Base-by-base conservation (phyloP, 305 asterid species). In the Petunia hybrid region DNA sequence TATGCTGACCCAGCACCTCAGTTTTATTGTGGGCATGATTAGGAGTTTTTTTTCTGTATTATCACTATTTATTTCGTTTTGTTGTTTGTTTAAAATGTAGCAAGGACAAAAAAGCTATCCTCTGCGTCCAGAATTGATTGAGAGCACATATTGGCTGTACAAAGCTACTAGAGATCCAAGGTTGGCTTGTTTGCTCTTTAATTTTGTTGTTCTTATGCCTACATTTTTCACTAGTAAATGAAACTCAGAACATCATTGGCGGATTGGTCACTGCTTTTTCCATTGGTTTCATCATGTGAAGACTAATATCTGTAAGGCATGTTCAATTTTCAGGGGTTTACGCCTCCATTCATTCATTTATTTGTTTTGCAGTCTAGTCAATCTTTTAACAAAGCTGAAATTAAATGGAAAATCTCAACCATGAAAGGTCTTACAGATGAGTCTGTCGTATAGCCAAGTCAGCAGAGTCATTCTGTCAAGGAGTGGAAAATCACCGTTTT, bases 91-190 rank as follows among this genome's bases (percentile, higher is more conserved):
- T 80, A 38, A 46, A 13, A 3, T 74, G 45, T 97, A 95, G 99
- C 98, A 88, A 87, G 99, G 99, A 77, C 99, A 95, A 87, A 95
- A 91, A 88, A 95, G 99, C 88, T 95, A 95, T 83, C 98, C 99
- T 5, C 85, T 95, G 77, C 98, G 99, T 80, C 99, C 99, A 1
- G 99, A 95, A 85, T 87, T 95, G 79, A 95, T 95, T 59, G 99
- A 95, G 88, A 95, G 98, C 88, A 95, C 99, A 5, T 95, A 95
- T 89, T 94, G 97, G 99, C 89, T 95, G 84, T 95, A 94, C 88
- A 95, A 95, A 91, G 98, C 99, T 85, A 95, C 99, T 41, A 87
- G 92, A 82, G 91, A 94, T 85, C 97, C 98, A 85, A 95, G 97
- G 99, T 95, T 74, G 69, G 81, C 56, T 76, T 67, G 79, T 79